Evolutionary conservation across 2,329 filamentous ascomycete species (phyloP).

Genomic region (Cercospora sojina): DNA sequence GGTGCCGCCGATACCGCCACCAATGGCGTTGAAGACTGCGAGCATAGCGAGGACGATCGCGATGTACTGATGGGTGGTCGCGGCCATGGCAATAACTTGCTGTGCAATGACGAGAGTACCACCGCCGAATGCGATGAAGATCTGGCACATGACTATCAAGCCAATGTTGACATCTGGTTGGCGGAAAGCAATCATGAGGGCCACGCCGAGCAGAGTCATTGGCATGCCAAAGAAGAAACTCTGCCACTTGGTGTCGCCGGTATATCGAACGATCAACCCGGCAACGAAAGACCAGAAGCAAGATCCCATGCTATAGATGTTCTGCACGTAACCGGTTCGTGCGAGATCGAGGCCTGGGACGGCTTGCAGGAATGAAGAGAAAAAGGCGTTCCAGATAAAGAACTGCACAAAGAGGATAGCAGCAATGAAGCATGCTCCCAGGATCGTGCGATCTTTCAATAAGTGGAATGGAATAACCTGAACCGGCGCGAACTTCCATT

Average conservation of each 20-base stretch:
- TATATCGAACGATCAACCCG: constrained; percentile 47
- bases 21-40: constrained; percentile 28
- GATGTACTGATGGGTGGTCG: constrained; percentile 34
- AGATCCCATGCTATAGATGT: constrained; percentile 39
- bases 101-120: constrained; percentile 59
- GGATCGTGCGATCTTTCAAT: constrained; percentile 52
- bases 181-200: constrained; percentile 36
- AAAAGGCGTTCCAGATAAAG: constrained; percentile 44
- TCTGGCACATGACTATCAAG: constrained; percentile 56
- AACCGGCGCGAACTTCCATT: constrained; percentile 56
- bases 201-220: constrained; percentile 30
- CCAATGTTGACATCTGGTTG: constrained; percentile 43
- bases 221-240: constrained; percentile 36
- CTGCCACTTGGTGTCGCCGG: constrained; percentile 52
- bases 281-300: constrained; percentile 46
- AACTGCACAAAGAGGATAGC: constrained; percentile 48
- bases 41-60: constrained; percentile 30
- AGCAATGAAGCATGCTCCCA: constrained; percentile 46
- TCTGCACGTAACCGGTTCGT: constrained; percentile 27
- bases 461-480: constrained; percentile 58
- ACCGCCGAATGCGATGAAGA: constrained; percentile 60
- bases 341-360: constrained; percentile 44
- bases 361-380: constrained; percentile 49
- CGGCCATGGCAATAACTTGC: constrained; percentile 61
- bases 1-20: constrained; percentile 56